Evolutionary conservation across 768 basidiomycete genomes (phyloP).

Genomic region (Agrocybe pediades): DNA sequence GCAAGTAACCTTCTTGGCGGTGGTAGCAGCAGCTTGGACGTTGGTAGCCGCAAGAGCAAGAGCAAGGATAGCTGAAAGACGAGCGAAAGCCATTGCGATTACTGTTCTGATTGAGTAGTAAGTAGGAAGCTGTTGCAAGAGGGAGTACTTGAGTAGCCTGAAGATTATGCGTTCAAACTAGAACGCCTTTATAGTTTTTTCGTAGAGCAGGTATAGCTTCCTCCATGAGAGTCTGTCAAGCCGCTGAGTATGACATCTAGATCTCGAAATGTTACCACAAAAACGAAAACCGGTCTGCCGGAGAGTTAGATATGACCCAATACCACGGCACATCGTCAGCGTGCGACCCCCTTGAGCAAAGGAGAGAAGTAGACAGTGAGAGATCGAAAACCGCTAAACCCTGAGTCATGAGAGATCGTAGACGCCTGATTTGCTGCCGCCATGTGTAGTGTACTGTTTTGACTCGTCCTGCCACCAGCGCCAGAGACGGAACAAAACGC

Average conservation of each 20-base stretch:
- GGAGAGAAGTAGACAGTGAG: conserved; percentile 1
- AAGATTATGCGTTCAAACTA: conserved; percentile 1
- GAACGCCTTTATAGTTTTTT: conserved; percentile 14
- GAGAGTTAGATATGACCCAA: conserved; percentile 6
- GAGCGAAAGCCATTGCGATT: conserved; percentile 20
- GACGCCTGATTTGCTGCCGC: neutral
- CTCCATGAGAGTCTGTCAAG: conserved; percentile 3
- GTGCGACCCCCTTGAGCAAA: conserved; percentile 6
- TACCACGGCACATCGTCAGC: conserved; percentile 6
- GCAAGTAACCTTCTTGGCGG: conserved; percentile 23
- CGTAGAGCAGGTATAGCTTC: neutral
- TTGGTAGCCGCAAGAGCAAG: conserved; percentile 16
- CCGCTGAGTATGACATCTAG: conserved; percentile 1
- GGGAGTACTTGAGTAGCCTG: conserved; percentile 18
- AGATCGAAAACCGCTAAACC: conserved; percentile 3
- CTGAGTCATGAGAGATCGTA: neutral
- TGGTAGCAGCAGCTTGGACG: conserved; percentile 16
- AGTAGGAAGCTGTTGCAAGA: conserved; percentile 8
- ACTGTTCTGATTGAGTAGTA: conserved; percentile 7
- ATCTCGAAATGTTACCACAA: conserved; percentile 9
- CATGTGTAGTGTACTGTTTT: no score
- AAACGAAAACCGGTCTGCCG: conserved; percentile 1
- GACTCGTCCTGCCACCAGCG: neutral
- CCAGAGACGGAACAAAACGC: neutral
- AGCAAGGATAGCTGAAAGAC: conserved; percentile 16